Evolutionary conservation across 177 flowering plant genomes (phyloP).

Genomic region (Vitis hybrid): DNA sequence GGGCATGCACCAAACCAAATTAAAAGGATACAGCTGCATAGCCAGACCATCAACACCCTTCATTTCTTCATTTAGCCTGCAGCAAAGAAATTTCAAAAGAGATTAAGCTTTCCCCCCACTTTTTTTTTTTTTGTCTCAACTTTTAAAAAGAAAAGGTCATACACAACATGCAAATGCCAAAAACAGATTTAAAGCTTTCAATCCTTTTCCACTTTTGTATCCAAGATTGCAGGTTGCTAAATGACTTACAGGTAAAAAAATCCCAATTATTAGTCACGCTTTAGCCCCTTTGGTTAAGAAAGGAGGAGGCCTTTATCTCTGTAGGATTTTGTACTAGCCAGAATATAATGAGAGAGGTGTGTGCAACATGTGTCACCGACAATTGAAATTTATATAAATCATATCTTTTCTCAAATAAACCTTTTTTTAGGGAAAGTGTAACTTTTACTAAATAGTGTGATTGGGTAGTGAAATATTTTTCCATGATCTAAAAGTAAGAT

Average conservation of each 20-base stretch:
- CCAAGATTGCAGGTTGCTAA: too few relatives aligned
- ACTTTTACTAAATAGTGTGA: background rate
- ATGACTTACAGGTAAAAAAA: too few relatives aligned
- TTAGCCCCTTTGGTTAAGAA: background rate
- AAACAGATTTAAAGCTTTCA: background rate
- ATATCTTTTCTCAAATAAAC: too few relatives aligned
- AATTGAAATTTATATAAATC: too few relatives aligned
- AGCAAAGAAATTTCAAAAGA: slow-evolving; percentile 1
- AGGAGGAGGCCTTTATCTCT: too few relatives aligned
- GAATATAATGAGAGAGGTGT: too few relatives aligned
- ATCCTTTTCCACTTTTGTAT: too few relatives aligned
- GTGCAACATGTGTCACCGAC: too few relatives aligned
- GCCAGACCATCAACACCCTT: slow-evolving; percentile 71
- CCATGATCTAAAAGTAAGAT: background rate
- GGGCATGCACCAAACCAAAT: background rate
- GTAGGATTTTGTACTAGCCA: too few relatives aligned
- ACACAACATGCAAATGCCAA: background rate
- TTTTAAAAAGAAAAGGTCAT: background rate
- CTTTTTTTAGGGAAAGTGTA: background rate
- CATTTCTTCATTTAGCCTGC: slow-evolving; percentile 95
- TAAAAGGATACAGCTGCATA: slow-evolving; percentile 80
- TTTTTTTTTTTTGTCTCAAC: background rate
- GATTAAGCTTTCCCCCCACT: background rate
- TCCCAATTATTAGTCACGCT: too few relatives aligned
- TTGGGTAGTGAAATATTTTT: background rate